Base-by-base conservation (phyloP, 257 asterid species). In the Primulina tabacum region DNA sequence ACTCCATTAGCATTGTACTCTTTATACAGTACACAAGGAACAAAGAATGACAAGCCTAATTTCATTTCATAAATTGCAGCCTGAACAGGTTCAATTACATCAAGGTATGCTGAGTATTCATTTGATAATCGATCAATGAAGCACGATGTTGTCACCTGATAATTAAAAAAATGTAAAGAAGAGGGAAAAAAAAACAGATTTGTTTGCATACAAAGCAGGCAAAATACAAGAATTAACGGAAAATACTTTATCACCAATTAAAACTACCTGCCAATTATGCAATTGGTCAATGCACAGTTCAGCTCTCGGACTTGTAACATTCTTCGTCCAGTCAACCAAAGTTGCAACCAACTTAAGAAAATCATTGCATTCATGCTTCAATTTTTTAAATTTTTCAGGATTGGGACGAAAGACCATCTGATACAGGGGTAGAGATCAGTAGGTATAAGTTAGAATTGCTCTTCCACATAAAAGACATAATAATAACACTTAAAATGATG, bases 61-160 rank as follows among this genome's bases (percentile, higher is more conserved):
- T 94, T 94, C 77, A 90, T 84, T 80, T 94, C 99, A 72, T 91
- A 91, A 53, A 94, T 57, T 62, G 97, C 93, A 63, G 86, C 82
- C 76, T 81, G 96, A 63, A 89, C 80, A 69, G 97, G 99, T 76
- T 85, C 96, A 70, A 84, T 75, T 38, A 94, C 61, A 85, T 94
- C 99, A 66, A 66, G 40, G 75, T 86, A 94, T 29, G 79, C 87
- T 16, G 85, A 65, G 81, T 86, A 91, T 80, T 85, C 95, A 30
- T 64, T 78, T 30, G 97, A 86, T 62, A 94, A 68, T 16, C 75
- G 82, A 60, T 84, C 86, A 85, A 90, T 84, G 78, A 87, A 85
- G 74, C 83, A 21, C 16, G 93, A 81, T 20, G 85, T 76, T 8
- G 63, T 86, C 79, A 83, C 87, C 95, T 88, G 96, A 72, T 68